phyloP scores from a whole-genome alignment of 345 rosid genomes.

The Syzygium aqueum region DNA sequence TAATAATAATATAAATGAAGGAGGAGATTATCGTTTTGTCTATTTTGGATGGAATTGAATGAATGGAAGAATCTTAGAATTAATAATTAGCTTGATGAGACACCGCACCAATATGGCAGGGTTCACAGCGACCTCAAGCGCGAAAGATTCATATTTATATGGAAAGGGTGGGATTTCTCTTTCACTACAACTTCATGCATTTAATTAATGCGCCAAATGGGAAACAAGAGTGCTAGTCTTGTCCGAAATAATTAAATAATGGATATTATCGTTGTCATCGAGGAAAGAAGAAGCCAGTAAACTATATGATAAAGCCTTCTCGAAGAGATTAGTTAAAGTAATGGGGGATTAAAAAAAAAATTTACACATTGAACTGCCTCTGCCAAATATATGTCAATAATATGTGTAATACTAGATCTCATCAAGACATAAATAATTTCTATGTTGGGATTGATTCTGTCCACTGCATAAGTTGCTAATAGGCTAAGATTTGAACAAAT shows the following conservation, averaged over 20 bases:
- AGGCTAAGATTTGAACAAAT: neutral
- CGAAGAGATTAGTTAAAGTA: neutral
- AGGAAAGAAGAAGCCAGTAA: neutral
- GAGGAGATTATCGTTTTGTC: neutral
- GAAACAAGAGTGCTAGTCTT: neutral
- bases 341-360: neutral
- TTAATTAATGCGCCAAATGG: neutral
- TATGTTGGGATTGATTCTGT: neutral
- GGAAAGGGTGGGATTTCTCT: neutral
- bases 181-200: neutral
- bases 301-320: neutral
- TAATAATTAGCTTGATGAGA: neutral
- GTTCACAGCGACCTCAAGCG: neutral
- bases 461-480: neutral
- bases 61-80: neutral
- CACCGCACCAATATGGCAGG: neutral
- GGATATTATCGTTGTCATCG: neutral
- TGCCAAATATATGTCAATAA: neutral
- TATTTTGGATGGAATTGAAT: neutral
- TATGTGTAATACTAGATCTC: neutral
- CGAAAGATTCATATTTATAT: neutral
- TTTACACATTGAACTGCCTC: neutral
- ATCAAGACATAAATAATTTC: neutral
- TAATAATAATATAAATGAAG: neutral
- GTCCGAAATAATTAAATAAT: neutral